phyloP scores from a whole-genome alignment of 2,329 filamentous ascomycete species.

The Alternaria sp. region DNA sequence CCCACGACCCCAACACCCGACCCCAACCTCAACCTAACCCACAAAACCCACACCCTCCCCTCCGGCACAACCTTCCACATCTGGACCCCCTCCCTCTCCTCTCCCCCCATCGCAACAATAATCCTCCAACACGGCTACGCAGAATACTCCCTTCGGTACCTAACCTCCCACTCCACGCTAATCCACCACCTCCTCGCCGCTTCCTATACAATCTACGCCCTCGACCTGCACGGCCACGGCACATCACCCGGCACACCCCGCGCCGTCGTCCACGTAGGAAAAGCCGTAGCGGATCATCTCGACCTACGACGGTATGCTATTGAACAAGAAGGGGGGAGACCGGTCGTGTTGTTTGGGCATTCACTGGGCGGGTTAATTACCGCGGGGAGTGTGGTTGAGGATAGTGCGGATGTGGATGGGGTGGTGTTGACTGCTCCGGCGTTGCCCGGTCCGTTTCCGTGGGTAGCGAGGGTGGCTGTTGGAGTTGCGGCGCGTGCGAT shows the following conservation, averaged over 20 bases:
- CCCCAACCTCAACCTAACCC: background rate
- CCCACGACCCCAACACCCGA: background rate
- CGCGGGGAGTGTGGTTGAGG: background rate
- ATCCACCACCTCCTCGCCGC: conserved; percentile 1
- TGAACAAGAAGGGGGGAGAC: background rate
- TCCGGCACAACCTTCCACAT: background rate
- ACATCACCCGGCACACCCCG: background rate
- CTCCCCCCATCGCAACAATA: background rate
- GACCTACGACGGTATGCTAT: background rate
- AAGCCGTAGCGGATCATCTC: background rate
- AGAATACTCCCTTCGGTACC: conserved; percentile 8
- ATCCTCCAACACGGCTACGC: conserved; percentile 13
- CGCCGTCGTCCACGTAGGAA: background rate
- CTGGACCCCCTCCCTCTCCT: background rate
- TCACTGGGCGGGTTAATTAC: background rate
- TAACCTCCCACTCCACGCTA: conserved; percentile 3
- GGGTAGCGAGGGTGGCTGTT: no score
- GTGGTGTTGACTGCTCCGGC: no score
- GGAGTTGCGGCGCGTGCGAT: no score
- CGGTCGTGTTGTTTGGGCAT: background rate
- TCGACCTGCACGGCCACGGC: background rate
- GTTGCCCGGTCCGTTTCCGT: no score
- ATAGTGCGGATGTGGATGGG: no score
- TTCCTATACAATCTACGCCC: background rate
- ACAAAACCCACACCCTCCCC: background rate